Base-by-base conservation (phyloP, 108 stramenopile genomes). In the Nitzschia sp. region DNA sequence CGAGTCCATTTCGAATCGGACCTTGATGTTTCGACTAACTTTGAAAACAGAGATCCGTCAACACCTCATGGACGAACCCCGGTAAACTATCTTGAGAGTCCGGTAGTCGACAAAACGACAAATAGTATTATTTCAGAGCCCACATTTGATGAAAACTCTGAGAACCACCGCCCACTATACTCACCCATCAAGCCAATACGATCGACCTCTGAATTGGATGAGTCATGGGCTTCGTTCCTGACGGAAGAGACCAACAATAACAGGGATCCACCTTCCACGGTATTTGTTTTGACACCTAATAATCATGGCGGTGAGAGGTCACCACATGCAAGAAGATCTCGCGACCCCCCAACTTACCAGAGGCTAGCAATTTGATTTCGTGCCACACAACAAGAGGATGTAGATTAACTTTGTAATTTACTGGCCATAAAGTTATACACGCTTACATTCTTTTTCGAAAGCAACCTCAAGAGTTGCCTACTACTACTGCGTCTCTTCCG, bases 1-100 rank as follows among this genome's bases (percentile, higher is more conserved):
- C 30, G 42, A 2, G 71, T 72, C 2, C 54, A 54, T 17, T 72
- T 72, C 63, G 56, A 64, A 31, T 24, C 51, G 9, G 71, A 54
- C 27, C 34, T 71, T 38, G 70, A 24, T 6, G 38, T 51, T 23
- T 48, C 34, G 30, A 59, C 58, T 3, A 32, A 59, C 15, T n/a
- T n/a, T n/a, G n/a, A n/a, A n/a, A n/a, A n/a, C n/a, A n/a, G n/a
- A n/a, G n/a, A n/a, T n/a, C n/a, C n/a, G n/a, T n/a, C n/a, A n/a
- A n/a, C n/a, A n/a, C n/a, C n/a, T n/a, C n/a, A n/a, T n/a, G n/a
- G n/a, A n/a, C n/a, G n/a, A n/a, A n/a, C n/a, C n/a, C n/a, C n/a
- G n/a, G n/a, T n/a, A n/a, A n/a, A n/a, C n/a, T n/a, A n/a, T n/a
- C n/a, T n/a, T n/a, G n/a, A n/a, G n/a, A n/a, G n/a, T n/a, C n/a